Base-by-base conservation (phyloP, 2,329 filamentous ascomycete genomes). In the Metarhizium rileyi region DNA sequence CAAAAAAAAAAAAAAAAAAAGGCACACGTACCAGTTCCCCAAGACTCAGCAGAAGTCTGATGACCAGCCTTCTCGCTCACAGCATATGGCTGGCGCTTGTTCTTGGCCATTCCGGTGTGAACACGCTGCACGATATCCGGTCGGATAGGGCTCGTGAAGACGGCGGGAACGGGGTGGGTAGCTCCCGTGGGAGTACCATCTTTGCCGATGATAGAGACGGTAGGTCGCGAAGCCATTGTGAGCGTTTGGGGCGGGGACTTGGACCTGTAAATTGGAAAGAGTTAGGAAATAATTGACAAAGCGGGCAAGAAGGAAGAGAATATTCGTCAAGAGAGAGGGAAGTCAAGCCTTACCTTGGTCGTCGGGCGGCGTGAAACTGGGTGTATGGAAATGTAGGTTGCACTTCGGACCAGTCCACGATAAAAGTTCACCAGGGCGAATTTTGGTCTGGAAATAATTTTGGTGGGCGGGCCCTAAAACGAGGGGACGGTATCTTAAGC, bases 1-100 rank as follows among this genome's bases (percentile, higher is more conserved):
- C 20, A 36, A 30, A 23, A 40, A 10, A 9, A 9, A 9, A 7
- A 7, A 28, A 9, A 12, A 20, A 18, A 53, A 7, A 28, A 9
- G 27, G 8, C 16, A 53, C 62, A 86, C 86, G 76, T 73, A 94
- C 89, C 91, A 79, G 91, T 97, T 85, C 91, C 91, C 93, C 93
- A 98, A 63, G 94, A 98, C 83, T 98, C 93, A 71, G 93, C 93
- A 76, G 89, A 95, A 72, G 93, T 98, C 81, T 98, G 93, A 80
- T 98, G 93, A 80, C 93, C 93, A 71, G 93, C 93, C 87, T 98
- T 98, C 87, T 97, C 91, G 86, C 90, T 95, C 81, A 98, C 93
- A 69, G 93, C 84, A 76, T 98, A 98, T 65, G 93, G 90, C 69
- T 98, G 93, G 74, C 93, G 87, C 86, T 95, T 96, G 86, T 98